Base-by-base conservation (phyloP, 2,329 filamentous ascomycete genomes). In the Xylaria sp. region DNA sequence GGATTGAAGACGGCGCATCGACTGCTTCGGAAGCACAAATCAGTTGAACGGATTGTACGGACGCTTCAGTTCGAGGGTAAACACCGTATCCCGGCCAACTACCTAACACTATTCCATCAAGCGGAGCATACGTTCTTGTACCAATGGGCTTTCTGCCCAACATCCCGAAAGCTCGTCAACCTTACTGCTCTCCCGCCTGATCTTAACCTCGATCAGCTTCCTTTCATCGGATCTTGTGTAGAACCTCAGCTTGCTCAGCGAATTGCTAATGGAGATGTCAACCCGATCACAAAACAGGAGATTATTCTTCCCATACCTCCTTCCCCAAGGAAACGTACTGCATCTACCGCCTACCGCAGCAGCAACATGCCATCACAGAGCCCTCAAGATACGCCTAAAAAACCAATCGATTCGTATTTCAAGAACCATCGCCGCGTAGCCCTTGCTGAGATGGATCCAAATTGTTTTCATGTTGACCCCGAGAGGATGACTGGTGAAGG, bases 1-100 rank as follows among this genome's bases (percentile, higher is more conserved):
- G 96, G 96, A 0, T 79, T 99, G 63, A 98, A 97, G 83, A 98
- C 94, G 5, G 95, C 96, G 0, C 92, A 99, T 79, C 90, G 94
- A 50, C 88, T 96, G 82, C 86, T 99, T 66, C 89, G 95, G 66
- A 97, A 96, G 78, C 88, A 97, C 81, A 97, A 95, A 78, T 92
- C 89, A 0, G 87, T 96, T 5, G 95, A 98, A 59, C 90, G 90
- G 65, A 86, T 96, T 20, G 82, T 99, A 63, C 89, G 90, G 58
- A 92, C 93, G 82, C 82, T 97, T 22, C 92, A 94, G 72, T 96
- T 98, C 71, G 94, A 97, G 61, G 94, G 93, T 20, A 94, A 97
- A 77, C 90, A 89, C 73, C 87, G 87, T 60, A 86, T 99, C 10
- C 94, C 96, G 0, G 82, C 89, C 44, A 90, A 92, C 68, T 99